Conservation (phyloP, 2,329 filamentous ascomycete genomes). For the Colletotrichum sp. region DNA sequence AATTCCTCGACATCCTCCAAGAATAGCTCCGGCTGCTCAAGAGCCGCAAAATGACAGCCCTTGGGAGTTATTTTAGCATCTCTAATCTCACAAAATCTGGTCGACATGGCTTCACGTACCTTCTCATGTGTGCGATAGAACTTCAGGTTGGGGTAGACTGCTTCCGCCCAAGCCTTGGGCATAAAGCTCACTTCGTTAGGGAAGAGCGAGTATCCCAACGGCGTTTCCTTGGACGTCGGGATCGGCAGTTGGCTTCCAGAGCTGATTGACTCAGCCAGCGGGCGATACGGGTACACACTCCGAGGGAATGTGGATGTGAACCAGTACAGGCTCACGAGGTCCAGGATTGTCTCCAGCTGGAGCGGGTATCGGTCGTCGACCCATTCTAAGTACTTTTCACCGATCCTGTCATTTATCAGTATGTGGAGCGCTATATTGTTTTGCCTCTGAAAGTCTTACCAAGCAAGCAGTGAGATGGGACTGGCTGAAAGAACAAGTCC, state of each 20-base stretch:
- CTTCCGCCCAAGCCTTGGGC: conserved; percentile 38
- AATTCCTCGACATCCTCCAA: conserved; percentile 9
- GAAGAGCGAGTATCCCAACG: conserved; percentile 51
- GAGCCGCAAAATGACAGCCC: conserved; percentile 9
- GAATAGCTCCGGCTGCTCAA: conserved; percentile 17
- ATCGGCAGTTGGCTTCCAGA: conserved; percentile 4
- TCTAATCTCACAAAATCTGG: rapidly evolving
- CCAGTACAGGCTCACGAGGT: conserved; percentile 60
- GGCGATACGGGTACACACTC: conserved; percentile 54
- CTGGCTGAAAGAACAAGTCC: conserved; percentile 57
- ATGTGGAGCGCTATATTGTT: no score
- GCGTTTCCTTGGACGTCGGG: conserved; percentile 41
- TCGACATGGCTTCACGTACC: not conserved
- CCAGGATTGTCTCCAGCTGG: conserved; percentile 48
- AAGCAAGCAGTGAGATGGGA: conserved; percentile 61
- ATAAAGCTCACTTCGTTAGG: conserved; percentile 43
- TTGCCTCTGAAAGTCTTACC: conserved; percentile 30
- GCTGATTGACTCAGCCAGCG: not conserved
- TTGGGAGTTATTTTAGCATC: not conserved
- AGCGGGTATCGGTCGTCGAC: conserved; percentile 42
- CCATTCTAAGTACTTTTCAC: conserved; percentile 62
- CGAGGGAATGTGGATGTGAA: conserved; percentile 53
- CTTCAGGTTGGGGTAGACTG: conserved; percentile 19
- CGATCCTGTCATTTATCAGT: conserved; percentile 42
- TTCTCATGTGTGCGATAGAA: conserved; percentile 8